Evolutionary conservation across 441 rosid genomes (phyloP).

Genomic region (Dalechampia spathulata): DNA sequence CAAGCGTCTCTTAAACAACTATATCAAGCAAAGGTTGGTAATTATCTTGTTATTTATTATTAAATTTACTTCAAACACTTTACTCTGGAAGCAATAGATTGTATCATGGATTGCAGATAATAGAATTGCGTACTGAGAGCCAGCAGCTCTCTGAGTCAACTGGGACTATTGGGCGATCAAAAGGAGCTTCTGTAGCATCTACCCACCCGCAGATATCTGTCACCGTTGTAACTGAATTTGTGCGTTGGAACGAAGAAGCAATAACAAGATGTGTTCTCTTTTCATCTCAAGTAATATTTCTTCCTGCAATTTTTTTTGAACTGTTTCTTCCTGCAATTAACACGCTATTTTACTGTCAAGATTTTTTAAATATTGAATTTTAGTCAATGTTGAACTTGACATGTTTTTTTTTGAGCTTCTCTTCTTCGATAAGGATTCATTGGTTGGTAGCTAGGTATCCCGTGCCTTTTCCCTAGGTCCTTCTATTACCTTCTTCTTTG

Average conservation of each 20-base stretch:
- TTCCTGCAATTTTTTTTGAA: no score
- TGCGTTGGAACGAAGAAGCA: conserved; percentile 98
- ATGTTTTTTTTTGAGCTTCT: no score
- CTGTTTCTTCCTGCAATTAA: no score
- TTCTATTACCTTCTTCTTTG: no score
- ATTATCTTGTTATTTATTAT: conserved; percentile 13
- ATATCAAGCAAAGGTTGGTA: conserved; percentile 75
- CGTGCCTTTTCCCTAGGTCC: no score
- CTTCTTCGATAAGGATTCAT: no score
- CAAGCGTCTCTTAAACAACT: conserved; percentile 90
- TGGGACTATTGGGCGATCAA: conserved; percentile 92
- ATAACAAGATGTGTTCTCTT: conserved; percentile 86
- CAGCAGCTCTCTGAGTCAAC: conserved; percentile 70
- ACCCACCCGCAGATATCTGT: conserved; percentile 93
- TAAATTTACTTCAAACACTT: conserved; percentile 11
- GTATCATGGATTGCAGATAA: conserved; percentile 54
- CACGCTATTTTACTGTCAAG: no score
- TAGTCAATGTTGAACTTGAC: neutral
- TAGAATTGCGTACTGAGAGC: conserved; percentile 82
- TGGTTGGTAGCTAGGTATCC: no score
- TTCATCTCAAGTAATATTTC: conserved; percentile 68
- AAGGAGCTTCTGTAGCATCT: conserved; percentile 81
- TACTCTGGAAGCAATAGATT: conserved; percentile 14
- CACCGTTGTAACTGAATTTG: conserved; percentile 94
- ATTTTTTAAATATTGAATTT: no score